A percentile compares a stretch with the other conserved stretches of the same genome.
These are phyloP conservation scores for Hirsutella minnesotensis DNA, from an alignment of 2,329 filamentous ascomycete genomes.

Conservation along the genomic window DNA sequence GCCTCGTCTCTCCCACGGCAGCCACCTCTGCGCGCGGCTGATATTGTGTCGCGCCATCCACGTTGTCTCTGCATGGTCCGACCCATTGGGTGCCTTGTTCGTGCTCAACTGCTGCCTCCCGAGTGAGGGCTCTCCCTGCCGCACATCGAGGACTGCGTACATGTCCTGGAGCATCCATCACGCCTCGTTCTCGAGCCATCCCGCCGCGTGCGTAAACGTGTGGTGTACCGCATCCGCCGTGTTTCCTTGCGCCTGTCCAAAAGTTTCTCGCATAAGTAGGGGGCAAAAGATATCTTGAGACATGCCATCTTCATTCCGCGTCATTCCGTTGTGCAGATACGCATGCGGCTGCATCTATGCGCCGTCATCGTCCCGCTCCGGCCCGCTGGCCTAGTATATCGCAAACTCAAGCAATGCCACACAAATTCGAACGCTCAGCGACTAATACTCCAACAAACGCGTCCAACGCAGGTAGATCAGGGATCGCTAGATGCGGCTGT, in stretches of 20 bases:
- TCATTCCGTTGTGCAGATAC: background rate
- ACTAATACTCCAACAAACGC: background rate
- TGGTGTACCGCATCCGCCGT: background rate
- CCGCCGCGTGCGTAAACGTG: background rate
- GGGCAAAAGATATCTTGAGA: background rate
- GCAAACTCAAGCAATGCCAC: background rate
- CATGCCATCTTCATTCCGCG: background rate
- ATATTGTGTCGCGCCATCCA: background rate
- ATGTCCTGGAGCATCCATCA: background rate
- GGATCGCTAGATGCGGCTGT: background rate
- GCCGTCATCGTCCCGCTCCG: background rate
- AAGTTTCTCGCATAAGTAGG: background rate
- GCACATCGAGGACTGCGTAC: background rate
- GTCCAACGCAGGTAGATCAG: background rate
- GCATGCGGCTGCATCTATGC: background rate
- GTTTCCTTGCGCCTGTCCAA: background rate
- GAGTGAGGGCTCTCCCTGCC: background rate
- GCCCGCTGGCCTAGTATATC: background rate
- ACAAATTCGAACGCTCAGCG: background rate
- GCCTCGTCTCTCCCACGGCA: background rate
- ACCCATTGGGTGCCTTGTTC: background rate
- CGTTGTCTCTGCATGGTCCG: background rate
- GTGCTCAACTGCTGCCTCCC: background rate
- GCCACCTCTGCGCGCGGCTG: background rate
- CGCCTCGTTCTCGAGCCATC: background rate